These are phyloP conservation scores for Aureobasidium uvarum DNA, from an alignment of 2,329 filamentous ascomycete genomes.

Conservation along the genomic window DNA sequence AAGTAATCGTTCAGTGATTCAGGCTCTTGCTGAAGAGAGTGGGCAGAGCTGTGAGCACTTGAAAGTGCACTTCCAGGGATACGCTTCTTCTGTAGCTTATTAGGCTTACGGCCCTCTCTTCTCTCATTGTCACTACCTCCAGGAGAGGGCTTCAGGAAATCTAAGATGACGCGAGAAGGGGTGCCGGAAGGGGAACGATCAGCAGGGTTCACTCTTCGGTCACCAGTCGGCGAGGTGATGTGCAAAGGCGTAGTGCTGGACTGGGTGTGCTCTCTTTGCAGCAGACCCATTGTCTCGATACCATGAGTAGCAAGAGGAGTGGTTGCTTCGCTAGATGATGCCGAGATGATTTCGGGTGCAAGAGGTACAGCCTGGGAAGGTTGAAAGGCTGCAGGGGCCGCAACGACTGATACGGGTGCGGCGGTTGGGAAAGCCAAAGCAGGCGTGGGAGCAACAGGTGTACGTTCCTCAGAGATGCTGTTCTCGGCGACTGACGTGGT, in stretches of 20 bases:
- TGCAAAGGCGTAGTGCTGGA: conserved; percentile 27
- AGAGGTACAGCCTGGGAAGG: conserved; percentile 33
- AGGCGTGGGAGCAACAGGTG: conserved; percentile 37
- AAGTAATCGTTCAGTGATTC: conserved; percentile 36
- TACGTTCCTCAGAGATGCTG: conserved; percentile 27
- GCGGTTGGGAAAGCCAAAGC: conserved; percentile 36
- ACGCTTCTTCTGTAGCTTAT: conserved; percentile 90
- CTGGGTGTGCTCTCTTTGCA: conserved; percentile 34
- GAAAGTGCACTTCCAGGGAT: conserved; percentile 72
- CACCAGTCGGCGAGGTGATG: conserved; percentile 29
- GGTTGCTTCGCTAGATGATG: conserved; percentile 43
- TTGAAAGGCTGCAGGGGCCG: neutral
- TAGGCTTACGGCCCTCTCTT: conserved; percentile 67
- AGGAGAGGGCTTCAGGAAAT: conserved; percentile 69
- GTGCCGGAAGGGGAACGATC: conserved; percentile 35
- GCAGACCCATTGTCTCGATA: conserved; percentile 35
- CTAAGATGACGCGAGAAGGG: conserved; percentile 51
- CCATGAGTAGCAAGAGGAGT: conserved; percentile 37
- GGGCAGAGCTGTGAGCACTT: conserved; percentile 86
- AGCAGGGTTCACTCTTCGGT: conserved; percentile 29
- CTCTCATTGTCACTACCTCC: conserved; percentile 57
- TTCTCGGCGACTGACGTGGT: conserved; percentile 27
- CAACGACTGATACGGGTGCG: conserved; percentile 32
- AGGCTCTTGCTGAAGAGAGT: conserved; percentile 55
- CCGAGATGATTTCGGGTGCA: conserved; percentile 40